Evolutionary conservation across 768 basidiomycete species (phyloP), one percentile per base, ranked within the genome.

Genomic region (Dictyophora rubrovolvata): DNA sequence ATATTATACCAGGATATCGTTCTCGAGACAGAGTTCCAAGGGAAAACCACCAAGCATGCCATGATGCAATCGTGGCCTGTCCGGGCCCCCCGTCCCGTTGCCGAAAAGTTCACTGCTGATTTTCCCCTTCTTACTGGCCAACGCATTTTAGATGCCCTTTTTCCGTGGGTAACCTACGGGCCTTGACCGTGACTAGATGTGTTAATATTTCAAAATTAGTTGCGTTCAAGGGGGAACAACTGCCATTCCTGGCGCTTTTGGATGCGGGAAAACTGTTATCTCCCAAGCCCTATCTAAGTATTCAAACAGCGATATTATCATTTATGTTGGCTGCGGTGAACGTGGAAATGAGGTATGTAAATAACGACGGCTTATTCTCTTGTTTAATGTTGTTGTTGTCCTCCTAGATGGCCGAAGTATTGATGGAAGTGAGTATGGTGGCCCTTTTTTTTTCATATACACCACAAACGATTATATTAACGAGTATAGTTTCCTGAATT

Each of bases 61-160:
- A 85, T 99, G 83, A 89, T 96, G 90, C 96, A 99, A 68, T 77
- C 95, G 34, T 99, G 96, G 96, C 96, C 96, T 64, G 96, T 99
- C 62, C 91, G 96, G 68, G 96, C 95, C 18, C 93, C 96, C 53
- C 84, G 96, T 57, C 96, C 96, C 11, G 88, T 93, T 23, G 77
- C 89, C n/a, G 91, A 98, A 75, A 98, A 98, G 74, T 81, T 88
- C 67, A 94, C 89, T 2, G 94, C 95, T 59, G 82, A 95, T 70
- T 82, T 84, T 71, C 96, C 96, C 48, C 78, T 99, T 17, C 75
- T 93, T 36, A 99, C 96, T 53, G 96, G 96, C 52, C 96, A 99
- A 72, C 89, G 96, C 63, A 93, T 99, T 63, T 75, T 99, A 51
- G 96, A 99, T 66, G 91, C 94, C 3, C 77, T 98, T 55, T 99